Evolutionary conservation across 805 yeast species (phyloP).

Genomic region (Cyberlindnera americana): DNA sequence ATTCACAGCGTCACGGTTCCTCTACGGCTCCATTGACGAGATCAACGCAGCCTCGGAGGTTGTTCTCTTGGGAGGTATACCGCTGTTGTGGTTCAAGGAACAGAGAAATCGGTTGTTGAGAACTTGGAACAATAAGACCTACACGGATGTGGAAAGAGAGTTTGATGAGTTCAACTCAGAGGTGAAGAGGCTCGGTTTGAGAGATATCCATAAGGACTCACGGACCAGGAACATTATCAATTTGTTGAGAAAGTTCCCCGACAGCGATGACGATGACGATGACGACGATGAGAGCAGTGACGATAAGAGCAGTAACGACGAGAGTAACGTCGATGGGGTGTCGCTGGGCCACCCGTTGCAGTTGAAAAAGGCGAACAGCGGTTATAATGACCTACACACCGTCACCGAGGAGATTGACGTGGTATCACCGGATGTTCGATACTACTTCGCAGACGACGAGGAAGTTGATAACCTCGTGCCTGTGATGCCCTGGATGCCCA

Average conservation of each 20-base stretch:
- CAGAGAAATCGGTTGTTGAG: conserved; percentile 28
- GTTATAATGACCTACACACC: not conserved
- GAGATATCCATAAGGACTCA: conserved; percentile 4
- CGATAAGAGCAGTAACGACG: conserved; percentile 4
- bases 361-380: not conserved
- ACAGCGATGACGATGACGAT: conserved; percentile 3
- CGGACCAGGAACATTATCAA: conserved; percentile 3
- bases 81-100: conserved; percentile 50
- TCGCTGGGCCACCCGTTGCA: not conserved
- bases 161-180: conserved; percentile 6
- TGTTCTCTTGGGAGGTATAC: conserved; percentile 55
- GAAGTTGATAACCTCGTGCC: too few relatives aligned
- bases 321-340: not conserved
- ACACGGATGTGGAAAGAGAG: conserved; percentile 4
- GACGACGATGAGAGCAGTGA: conserved; percentile 4
- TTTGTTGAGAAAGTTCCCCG: conserved; percentile 9
- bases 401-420: not conserved
- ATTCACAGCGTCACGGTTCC: conserved; percentile 58
- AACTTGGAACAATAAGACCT: conserved; percentile 13
- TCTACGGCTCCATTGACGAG: conserved; percentile 47
- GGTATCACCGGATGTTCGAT: not conserved
- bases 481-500: too few relatives aligned
- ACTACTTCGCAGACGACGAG: not conserved
- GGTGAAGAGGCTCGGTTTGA: conserved; percentile 8
- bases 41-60: conserved; percentile 46